Percentiles rank a stretch among this genome's conserved stretches.
These are phyloP conservation scores for Nicotiana sylvestris DNA, from an alignment of 257 asterid species.

Conservation along the genomic window DNA sequence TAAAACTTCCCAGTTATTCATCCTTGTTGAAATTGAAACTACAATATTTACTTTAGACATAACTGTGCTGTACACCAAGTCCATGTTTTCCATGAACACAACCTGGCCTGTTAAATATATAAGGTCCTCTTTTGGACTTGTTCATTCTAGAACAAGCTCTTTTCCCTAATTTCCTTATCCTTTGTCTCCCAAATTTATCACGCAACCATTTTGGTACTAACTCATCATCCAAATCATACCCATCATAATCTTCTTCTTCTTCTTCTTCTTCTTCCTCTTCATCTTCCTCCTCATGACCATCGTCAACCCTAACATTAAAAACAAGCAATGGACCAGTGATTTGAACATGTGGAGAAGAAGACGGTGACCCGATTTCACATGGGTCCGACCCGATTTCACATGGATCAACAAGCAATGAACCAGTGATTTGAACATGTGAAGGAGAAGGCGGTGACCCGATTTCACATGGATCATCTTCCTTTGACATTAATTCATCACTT, in stretches of 20 bases:
- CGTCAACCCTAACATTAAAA: conserved; percentile 15
- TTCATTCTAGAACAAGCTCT: conserved; percentile 42
- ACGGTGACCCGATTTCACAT: conserved; percentile 18
- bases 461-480: conserved; percentile 10
- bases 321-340: conserved; percentile 9
- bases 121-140: conserved; percentile 48
- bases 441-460: conserved; percentile 25
- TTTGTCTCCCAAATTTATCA: conserved; percentile 58
- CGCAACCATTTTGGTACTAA: conserved; percentile 63
- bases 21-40: neutral
- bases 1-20: conserved; percentile 5
- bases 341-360: conserved; percentile 10
- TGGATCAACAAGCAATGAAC: conserved; percentile 3
- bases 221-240: conserved; percentile 54
- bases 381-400: conserved; percentile 14
- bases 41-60: conserved; percentile 11
- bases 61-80: conserved; percentile 34
- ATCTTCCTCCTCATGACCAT: neutral
- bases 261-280: neutral
- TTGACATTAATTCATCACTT: neutral
- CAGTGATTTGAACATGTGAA: conserved; percentile 2
- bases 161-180: conserved; percentile 71
- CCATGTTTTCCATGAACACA: conserved; percentile 46
- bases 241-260: conserved; percentile 26
- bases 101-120: conserved; percentile 54